Evolutionary conservation across 495 filamentous ascomycete species (phyloP), one percentile per base, ranked within the genome.

Genomic region (Chaetomium tenue): DNA sequence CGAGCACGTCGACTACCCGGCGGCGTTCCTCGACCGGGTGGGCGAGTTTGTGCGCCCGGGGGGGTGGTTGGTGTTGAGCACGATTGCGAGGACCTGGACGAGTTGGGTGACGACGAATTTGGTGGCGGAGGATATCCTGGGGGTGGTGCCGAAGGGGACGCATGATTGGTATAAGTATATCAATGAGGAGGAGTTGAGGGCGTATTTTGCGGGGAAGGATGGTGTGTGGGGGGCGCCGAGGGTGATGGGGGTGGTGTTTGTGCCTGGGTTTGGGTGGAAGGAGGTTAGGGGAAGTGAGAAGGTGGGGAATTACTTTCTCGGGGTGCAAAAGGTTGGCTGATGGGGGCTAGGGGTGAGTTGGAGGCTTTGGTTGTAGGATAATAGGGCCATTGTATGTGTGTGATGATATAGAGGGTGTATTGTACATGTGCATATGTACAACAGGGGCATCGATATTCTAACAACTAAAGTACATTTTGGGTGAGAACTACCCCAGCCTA

Each of bases 91-190:
- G 64, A 94, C 90, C 16, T 87, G 90, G 82, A 86, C 85, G 54
- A 93, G 89, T 52, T 98, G 90, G 87, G 65, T 96, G 4, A 90
- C 91, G 20, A 98, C 96, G 22, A 97, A 97, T 69, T 72, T 98
- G 26, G 82, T 97, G 59, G 94, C 94, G 0, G 94, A 98, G 77
- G 92, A 94, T 77, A 76, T 97, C 5, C 74, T 96, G 53, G 79
- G 90, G 22, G 88, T 98, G 62, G 94, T 98, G 62, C 94, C 94
- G 23, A 83, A 84, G 59, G 94, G 94, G 0, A 97, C 94, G 58
- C 94, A 98, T 74, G 92, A 97, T 70, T 98, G 94, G 94, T 78
- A 78, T 18, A 96, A 97, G 74, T 98, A 98, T 74, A 86, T 98
- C 28, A 95, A 96, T 71, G 90, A 89, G 68, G 79, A 84, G 20